Evolutionary conservation across 257 asterid genomes (phyloP).

Genomic region (Thymus quinquecostatus): DNA sequence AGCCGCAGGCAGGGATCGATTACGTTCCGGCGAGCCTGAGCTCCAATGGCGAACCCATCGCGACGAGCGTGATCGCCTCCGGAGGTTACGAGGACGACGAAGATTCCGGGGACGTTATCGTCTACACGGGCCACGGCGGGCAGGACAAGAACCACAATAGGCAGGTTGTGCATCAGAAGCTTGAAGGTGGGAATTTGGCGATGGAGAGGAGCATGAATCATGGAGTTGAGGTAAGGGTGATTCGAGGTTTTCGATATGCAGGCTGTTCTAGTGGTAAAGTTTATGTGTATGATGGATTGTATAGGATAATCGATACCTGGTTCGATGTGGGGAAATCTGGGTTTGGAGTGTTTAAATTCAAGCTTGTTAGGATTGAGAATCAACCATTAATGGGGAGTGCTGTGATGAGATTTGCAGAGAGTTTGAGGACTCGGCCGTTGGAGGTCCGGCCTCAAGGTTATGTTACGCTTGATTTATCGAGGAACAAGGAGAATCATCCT

Average conservation of each 20-base stretch:
- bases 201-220: slow-evolving; percentile 83
- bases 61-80: slow-evolving; percentile 79
- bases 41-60: slow-evolving; percentile 87
- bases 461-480: slow-evolving; percentile 62
- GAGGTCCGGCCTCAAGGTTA: slow-evolving; percentile 64
- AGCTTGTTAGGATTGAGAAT: slow-evolving; percentile 67
- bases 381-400: slow-evolving; percentile 78
- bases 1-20: slow-evolving; percentile 88
- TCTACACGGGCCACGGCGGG: slow-evolving; percentile 88
- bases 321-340: slow-evolving; percentile 82
- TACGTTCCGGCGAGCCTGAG: slow-evolving; percentile 68
- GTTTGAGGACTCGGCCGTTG: slow-evolving; percentile 52
- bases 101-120: slow-evolving; percentile 72
- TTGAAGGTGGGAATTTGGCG: slow-evolving; percentile 77
- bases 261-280: slow-evolving; percentile 74
- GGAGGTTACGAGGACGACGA: slow-evolving; percentile 95
- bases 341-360: slow-evolving; percentile 76
- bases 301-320: slow-evolving; percentile 68
- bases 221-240: slow-evolving; percentile 82
- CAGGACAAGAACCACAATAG: slow-evolving; percentile 59
- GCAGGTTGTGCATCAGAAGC: slow-evolving; percentile 75
- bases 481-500: slow-evolving; percentile 59
- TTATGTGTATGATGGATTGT: slow-evolving; percentile 84
- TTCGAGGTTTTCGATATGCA: slow-evolving; percentile 71
- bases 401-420: slow-evolving; percentile 52